phyloP scores from a whole-genome alignment of 306 rosid species.

The Castanea sativa region DNA sequence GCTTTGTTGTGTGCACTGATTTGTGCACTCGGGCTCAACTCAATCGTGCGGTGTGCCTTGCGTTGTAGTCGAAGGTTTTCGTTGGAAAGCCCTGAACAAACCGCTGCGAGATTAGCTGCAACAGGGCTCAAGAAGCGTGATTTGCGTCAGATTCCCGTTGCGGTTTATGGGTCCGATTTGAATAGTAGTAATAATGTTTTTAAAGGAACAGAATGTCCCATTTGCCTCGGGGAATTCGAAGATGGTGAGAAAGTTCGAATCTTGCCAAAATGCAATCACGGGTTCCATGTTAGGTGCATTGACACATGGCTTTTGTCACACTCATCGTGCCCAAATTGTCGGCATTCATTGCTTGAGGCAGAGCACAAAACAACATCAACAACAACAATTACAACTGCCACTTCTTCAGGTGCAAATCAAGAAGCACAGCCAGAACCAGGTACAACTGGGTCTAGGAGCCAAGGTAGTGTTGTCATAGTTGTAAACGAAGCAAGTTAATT shows the following conservation, averaged over 20 bases:
- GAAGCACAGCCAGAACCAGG: conserved; percentile 7
- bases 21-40: conserved; percentile 70
- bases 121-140: conserved; percentile 60
- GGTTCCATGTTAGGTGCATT: conserved; percentile 77
- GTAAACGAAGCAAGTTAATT: conserved; percentile 29
- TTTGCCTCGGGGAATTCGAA: conserved; percentile 75
- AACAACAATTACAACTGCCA: too few relatives aligned
- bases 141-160: conserved; percentile 61
- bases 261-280: conserved; percentile 78
- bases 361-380: conserved; percentile 1
- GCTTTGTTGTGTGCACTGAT: conserved; percentile 69
- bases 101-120: conserved; percentile 33
- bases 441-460: conserved; percentile 21
- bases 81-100: conserved; percentile 32
- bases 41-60: conserved; percentile 59
- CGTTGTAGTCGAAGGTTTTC: conserved; percentile 50
- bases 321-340: conserved; percentile 88
- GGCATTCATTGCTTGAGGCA: conserved; percentile 43
- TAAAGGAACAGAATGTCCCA: conserved; percentile 76
- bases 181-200: conserved; percentile 7
- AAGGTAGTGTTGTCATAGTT: conserved; percentile 21
- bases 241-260: conserved; percentile 67
- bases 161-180: conserved; percentile 49
- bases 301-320: conserved; percentile 79
- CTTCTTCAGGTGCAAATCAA: not conserved